Evolutionary conservation across 805 yeast species (phyloP).

Genomic region (Nakazawaea sp.): DNA sequence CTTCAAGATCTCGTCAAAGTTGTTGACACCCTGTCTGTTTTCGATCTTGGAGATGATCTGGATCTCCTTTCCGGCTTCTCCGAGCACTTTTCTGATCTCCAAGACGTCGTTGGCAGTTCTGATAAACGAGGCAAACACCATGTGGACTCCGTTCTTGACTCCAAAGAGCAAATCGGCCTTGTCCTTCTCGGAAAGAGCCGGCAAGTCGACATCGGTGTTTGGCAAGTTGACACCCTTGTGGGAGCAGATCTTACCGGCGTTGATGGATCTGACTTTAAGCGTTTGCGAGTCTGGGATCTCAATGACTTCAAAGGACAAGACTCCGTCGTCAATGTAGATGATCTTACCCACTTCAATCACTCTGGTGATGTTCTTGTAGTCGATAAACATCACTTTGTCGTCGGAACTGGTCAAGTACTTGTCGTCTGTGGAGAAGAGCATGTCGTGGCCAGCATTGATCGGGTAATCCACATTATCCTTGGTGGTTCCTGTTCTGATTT

Average conservation of each 20-base stretch:
- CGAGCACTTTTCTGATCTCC: slow-evolving; percentile 89
- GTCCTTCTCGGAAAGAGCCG: slow-evolving; percentile 97
- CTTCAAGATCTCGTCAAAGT: slow-evolving; percentile 90
- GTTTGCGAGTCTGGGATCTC: slow-evolving; percentile 76
- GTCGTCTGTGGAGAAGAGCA: slow-evolving; percentile 90
- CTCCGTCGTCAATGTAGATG: slow-evolving; percentile 97
- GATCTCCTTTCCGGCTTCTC: slow-evolving; percentile 94
- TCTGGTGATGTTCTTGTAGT: slow-evolving; percentile 94
- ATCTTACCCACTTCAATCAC: slow-evolving; percentile 83
- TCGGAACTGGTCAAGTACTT: slow-evolving; percentile 65
- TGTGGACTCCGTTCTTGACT: slow-evolving; percentile 95
- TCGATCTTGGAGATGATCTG: slow-evolving; percentile 97
- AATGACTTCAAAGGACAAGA: slow-evolving; percentile 85
- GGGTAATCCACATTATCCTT: slow-evolving; percentile 73
- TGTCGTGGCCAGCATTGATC: slow-evolving; percentile 78
- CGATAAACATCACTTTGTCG: slow-evolving; percentile 80
- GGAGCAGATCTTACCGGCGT: slow-evolving; percentile 92
- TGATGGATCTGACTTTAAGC: slow-evolving; percentile 81
- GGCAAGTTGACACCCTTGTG: slow-evolving; percentile 99
- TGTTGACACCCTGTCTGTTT: slow-evolving; percentile 99
- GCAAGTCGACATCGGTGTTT: slow-evolving; percentile 97
- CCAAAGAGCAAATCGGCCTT: slow-evolving; percentile 88
- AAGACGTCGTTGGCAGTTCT: slow-evolving; percentile 87
- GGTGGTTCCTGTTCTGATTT: slow-evolving; percentile 98
- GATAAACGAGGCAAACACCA: slow-evolving; percentile 97